Base-by-base conservation (phyloP, 495 filamentous ascomycete species). In the Aspergillus conjunctus region DNA sequence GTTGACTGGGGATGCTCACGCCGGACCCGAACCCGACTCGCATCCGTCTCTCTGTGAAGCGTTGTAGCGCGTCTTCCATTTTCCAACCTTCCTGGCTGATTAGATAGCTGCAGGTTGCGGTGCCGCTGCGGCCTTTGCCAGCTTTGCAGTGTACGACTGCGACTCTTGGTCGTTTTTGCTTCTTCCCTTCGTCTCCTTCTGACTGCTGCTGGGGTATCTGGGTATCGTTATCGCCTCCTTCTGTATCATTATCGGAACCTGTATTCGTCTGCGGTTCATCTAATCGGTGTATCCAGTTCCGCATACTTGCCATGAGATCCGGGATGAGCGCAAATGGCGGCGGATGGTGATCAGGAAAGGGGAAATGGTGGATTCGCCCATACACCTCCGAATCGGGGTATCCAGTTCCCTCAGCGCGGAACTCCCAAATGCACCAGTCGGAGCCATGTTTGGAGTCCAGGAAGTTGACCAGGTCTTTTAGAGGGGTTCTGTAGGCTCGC, bases 101-200 rank as follows among this genome's bases (percentile, higher is more conserved):
- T 50, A 98, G 77, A 70, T 97, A 98, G 56, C 86, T 87, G 67
- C 90, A 93, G 20, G 87, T 86, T 67, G 92, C 84, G 0, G 91
- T 96, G n/a, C 94, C 94, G 58, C 90, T 94, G 48, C 94, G 81
- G 1, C 94, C 94, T 73, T 98, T 98, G 3, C 94, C 94, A 2
- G 94, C 94, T 73, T 97, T 98, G 77, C 94, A 98, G 71, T 98
- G 94, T 11, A 98, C 91, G 7, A 98, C 93, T 1, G 87, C 88
- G 1, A 96, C 89, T 21, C 91, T 79, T n/a, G 68, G 78, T 26
- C 51, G 43, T 15, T 45, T 30, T n/a, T 69, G 71, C 52, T 54
- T 68, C 5, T 61, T 53, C 22, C 44, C 18, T 18, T 14, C 31
- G 1, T 52, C 22, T 22, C 7, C 39, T 33, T 17, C 17, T 46